Conservation (phyloP, 1,284 basidiomycete genomes). For the Prillingera fragicola region DNA sequence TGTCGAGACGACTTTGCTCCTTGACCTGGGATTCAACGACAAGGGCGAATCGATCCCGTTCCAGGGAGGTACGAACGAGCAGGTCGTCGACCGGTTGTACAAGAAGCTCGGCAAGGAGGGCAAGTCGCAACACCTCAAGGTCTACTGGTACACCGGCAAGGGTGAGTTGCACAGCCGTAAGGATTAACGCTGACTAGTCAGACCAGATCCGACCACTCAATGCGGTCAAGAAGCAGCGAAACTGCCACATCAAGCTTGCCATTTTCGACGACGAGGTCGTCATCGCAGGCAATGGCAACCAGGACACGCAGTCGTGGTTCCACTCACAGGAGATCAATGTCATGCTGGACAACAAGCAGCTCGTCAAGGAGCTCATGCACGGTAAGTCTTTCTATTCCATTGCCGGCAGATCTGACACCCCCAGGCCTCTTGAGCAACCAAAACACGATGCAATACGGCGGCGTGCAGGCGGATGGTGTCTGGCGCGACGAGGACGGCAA, state of each 20-base stretch:
- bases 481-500: slow-evolving; percentile 60
- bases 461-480: slow-evolving; percentile 61
- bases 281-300: slow-evolving; percentile 57
- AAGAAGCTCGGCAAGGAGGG: slow-evolving; percentile 52
- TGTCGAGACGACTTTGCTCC: slow-evolving; percentile 60
- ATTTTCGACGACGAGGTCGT: slow-evolving; percentile 64
- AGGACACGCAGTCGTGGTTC: slow-evolving; percentile 61
- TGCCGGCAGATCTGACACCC: neutral
- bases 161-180: slow-evolving; percentile 56
- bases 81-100: slow-evolving; percentile 65
- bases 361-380: slow-evolving; percentile 62
- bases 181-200: too few relatives aligned
- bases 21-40: slow-evolving; percentile 66
- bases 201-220: slow-evolving; percentile 68
- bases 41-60: slow-evolving; percentile 61
- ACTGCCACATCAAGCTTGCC: slow-evolving; percentile 73
- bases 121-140: slow-evolving; percentile 57
- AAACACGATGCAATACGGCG: slow-evolving; percentile 62
- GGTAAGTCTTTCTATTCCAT: slow-evolving; percentile 24
- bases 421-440: slow-evolving; percentile 60
- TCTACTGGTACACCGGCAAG: slow-evolving; percentile 56
- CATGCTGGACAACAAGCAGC: slow-evolving; percentile 60
- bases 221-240: slow-evolving; percentile 65
- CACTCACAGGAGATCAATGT: slow-evolving; percentile 73
- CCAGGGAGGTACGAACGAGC: slow-evolving; percentile 75